phyloP scores from a whole-genome alignment of 345 rosid species.

The Cardamine chenopodiifolia region DNA sequence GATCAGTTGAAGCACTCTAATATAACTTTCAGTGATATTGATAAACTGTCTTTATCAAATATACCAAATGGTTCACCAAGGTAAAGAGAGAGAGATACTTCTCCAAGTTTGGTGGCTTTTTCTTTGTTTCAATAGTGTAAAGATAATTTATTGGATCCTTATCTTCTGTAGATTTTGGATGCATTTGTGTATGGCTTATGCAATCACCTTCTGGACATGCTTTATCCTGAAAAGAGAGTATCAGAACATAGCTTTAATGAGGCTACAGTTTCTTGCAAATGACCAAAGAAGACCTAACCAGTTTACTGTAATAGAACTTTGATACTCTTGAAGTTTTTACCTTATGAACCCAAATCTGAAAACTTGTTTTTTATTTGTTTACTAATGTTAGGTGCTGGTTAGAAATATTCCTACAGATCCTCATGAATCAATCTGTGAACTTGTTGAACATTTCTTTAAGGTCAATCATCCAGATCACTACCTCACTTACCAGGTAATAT shows the following conservation, averaged over 20 bases:
- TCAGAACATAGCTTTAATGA: conserved; percentile 72
- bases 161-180: conserved; percentile 76
- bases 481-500: conserved; percentile 72
- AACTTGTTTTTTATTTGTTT: background rate
- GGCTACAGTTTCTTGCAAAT: conserved; percentile 90
- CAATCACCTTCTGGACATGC: conserved; percentile 90
- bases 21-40: conserved; percentile 64
- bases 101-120: conserved; percentile 12
- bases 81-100: conserved; percentile 40
- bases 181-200: conserved; percentile 89
- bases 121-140: background rate
- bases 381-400: conserved; percentile 66
- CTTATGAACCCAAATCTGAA: background rate
- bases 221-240: conserved; percentile 79
- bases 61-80: conserved; percentile 74
- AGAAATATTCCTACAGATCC: conserved; percentile 87
- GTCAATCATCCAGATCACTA: conserved; percentile 90
- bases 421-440: conserved; percentile 87
- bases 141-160: background rate
- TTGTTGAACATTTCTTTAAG: conserved; percentile 83
- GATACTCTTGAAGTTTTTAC: background rate
- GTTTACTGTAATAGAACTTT: conserved; percentile 61
- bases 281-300: conserved; percentile 82
- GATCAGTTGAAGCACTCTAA: conserved; percentile 43
- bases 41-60: conserved; percentile 86